phyloP scores from a whole-genome alignment of 169 alveolate species.

The Plasmodium berghei region DNA sequence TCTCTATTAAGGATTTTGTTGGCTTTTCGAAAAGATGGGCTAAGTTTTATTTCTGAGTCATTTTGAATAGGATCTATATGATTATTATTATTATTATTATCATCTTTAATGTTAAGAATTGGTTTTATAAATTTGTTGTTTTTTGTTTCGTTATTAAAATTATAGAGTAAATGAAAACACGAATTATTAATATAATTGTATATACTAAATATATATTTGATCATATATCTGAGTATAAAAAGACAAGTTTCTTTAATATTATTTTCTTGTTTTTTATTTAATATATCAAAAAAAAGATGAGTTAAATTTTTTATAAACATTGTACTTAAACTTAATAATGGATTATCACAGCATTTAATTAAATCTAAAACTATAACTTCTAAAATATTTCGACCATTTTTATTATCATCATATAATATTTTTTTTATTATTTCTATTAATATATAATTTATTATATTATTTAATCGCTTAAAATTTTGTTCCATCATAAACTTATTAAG shows the following conservation, averaged over 20 bases:
- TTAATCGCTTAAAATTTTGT: slow-evolving; percentile 53
- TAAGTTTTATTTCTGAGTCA: too few species aligned
- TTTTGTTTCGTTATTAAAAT: slow-evolving; percentile 21
- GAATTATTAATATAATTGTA: slow-evolving; percentile 47
- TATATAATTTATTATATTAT: slow-evolving; percentile 47
- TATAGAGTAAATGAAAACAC: slow-evolving; percentile 47
- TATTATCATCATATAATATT: slow-evolving; percentile 34
- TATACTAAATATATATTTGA: slow-evolving; percentile 49
- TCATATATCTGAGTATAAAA: slow-evolving; percentile 41
- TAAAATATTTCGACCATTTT: slow-evolving; percentile 48
- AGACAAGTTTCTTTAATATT: slow-evolving; percentile 54
- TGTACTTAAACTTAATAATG: slow-evolving; percentile 56
- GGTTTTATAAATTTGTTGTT: slow-evolving; percentile 53
- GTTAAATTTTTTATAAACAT: slow-evolving; percentile 41
- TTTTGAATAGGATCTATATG: too few species aligned
- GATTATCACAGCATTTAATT: slow-evolving; percentile 74
- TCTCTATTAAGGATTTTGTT: neutral
- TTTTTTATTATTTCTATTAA: slow-evolving; percentile 66
- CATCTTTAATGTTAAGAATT: slow-evolving; percentile 3
- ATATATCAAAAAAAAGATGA: slow-evolving; percentile 40
- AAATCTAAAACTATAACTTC: slow-evolving; percentile 39
- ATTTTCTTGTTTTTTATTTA: slow-evolving; percentile 55
- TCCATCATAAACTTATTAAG: slow-evolving; percentile 35
- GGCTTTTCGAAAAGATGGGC: neutral
- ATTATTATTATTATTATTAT: neutral